A percentile compares a stretch with the other conserved stretches of the same genome.
Conservation (phyloP, 1,284 basidiomycete species). For the Apiotrichum veenhuisii region DNA sequence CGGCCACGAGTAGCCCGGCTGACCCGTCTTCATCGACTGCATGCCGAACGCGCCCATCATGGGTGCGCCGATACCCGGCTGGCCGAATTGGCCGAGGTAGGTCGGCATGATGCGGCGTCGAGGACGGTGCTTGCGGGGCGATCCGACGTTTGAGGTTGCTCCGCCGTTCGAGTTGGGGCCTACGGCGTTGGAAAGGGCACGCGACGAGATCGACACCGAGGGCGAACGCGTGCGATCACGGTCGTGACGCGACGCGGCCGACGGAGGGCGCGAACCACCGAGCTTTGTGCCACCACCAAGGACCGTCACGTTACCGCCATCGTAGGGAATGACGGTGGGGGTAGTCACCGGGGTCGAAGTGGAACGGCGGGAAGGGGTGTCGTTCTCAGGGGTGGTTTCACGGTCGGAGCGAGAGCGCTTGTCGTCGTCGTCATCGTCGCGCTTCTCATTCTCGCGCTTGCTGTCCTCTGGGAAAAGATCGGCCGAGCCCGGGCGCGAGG, state of each 20-base stretch:
- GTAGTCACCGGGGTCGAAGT: constrained; percentile 5
- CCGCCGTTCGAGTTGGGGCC: constrained; percentile 34
- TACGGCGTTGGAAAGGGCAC: constrained; percentile 37
- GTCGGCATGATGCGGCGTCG: constrained; percentile 47
- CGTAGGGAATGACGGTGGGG: constrained; percentile 47
- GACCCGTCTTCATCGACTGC: constrained; percentile 16
- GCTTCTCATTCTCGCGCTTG: constrained; percentile 7
- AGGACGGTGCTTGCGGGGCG: constrained; percentile 35
- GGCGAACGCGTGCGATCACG: constrained; percentile 42
- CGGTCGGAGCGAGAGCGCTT: constrained; percentile 9
- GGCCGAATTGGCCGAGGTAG: constrained; percentile 42
- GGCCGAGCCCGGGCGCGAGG: constrained; percentile 37
- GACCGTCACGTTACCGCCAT: constrained; percentile 51
- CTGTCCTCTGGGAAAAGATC: constrained; percentile 30
- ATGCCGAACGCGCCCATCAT: constrained; percentile 36
- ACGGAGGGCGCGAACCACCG: constrained; percentile 41
- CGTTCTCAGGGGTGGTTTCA: constrained; percentile 6
- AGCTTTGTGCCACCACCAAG: constrained; percentile 51
- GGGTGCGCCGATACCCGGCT: constrained; percentile 43
- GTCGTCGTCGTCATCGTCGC: constrained; percentile 7
- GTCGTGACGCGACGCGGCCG: constrained; percentile 17
- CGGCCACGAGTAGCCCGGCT: constrained; percentile 14
- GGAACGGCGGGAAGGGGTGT: constrained; percentile 5
- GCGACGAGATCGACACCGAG: constrained; percentile 40
- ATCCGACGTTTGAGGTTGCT: constrained; percentile 7